These are phyloP conservation scores for Delonix regia DNA, from an alignment of 306 rosid genomes.

Conservation along the genomic window DNA sequence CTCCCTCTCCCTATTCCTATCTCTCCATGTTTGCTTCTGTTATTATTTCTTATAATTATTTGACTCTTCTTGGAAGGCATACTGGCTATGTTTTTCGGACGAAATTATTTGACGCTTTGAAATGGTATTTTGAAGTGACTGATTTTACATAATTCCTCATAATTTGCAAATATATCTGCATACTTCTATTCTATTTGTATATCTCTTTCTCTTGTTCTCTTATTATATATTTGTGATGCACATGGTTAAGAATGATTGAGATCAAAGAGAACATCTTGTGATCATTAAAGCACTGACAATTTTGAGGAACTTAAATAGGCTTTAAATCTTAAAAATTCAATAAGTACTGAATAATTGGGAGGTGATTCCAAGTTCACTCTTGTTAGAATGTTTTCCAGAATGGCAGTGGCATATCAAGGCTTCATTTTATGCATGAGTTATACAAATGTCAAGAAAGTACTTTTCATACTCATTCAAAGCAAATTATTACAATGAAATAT, in stretches of 20 bases:
- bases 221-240: background rate
- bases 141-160: background rate
- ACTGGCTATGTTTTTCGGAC: background rate
- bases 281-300: background rate
- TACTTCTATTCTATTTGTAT: background rate
- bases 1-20: background rate
- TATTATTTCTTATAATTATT: background rate
- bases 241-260: background rate
- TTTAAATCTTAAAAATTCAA: background rate
- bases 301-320: background rate
- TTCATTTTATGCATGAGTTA: constrained; percentile 26
- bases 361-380: background rate
- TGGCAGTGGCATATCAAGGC: constrained; percentile 17
- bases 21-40: background rate
- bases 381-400: background rate
- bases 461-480: constrained; percentile 16
- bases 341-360: background rate
- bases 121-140: background rate
- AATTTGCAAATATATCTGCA: background rate
- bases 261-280: background rate
- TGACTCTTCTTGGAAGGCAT: background rate
- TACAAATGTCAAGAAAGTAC: background rate
- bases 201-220: background rate
- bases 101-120: background rate
- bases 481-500: constrained; percentile 15